Base-by-base conservation (phyloP, 140 eudicot genomes). In the Erigeron philadelphicus region DNA sequence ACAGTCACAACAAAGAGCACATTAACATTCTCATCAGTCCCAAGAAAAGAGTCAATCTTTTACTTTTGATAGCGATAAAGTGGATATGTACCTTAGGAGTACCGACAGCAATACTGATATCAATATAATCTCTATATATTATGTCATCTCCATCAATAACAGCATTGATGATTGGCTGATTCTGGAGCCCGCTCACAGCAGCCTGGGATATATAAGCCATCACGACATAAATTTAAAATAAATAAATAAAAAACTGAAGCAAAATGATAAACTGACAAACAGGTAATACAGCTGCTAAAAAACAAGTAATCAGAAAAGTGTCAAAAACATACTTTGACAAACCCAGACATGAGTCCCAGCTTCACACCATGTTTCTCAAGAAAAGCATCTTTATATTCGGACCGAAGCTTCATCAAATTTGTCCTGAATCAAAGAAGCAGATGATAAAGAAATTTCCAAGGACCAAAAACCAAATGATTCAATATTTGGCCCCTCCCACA, bases 91-190 rank as follows among this genome's bases (percentile, higher is more conserved):
- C 93, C 93, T 86, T 86, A 42, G 84, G 80, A 53, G 93, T 86
- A 50, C 88, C 88, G 15, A 86, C 93, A 50, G 93, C 88, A 72
- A 86, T 83, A 71, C 88, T 86, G 65, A 83, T 86, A 79, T 86
- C 93, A 17, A 81, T 86, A 66, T 86, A 83, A 72, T 86, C 93
- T 78, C 93, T 61, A 12, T 86, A 86, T 17, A 86, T 86, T 11
- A 83, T 86, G 75, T 86, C 93, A 67, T 86, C 86, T 71, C 93
- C 93, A 70, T 86, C 93, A 9, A 86, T 86, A 40, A 86, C 88
- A n/a, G 86, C 93, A 58, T 86, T 86, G 18, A 86, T 82, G 53
- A 81, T 81, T 21, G 93, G 93, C 66, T 86, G 93, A 74, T 76
- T 86, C 75, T 86, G 93, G 48, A 83, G 88, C 70, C 83, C 93